Conservation (phyloP, 192 early-diverging fungal species). For the Linnemannia schmuckeri region DNA sequence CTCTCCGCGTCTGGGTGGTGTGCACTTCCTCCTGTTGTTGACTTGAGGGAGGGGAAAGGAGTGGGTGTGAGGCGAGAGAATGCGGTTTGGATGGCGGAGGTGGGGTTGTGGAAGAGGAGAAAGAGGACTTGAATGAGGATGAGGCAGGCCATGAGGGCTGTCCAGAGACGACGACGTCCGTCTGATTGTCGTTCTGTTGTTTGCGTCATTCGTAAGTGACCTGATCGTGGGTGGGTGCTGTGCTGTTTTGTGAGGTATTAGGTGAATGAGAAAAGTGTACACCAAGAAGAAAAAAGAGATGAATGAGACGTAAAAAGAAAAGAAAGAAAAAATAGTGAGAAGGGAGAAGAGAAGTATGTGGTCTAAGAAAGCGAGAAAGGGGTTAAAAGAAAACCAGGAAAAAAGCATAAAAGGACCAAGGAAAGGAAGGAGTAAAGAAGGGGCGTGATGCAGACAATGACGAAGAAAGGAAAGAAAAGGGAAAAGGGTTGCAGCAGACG, state of each 20-base stretch:
- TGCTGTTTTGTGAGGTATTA: background rate
- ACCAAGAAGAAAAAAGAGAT: background rate
- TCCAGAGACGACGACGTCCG: background rate
- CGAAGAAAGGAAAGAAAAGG: background rate
- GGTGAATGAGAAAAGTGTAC: background rate
- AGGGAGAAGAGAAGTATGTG: background rate
- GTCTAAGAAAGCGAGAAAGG: background rate
- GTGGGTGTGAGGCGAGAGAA: background rate
- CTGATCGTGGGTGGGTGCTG: no score
- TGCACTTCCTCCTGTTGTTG: background rate
- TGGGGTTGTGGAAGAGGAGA: background rate
- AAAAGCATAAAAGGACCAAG: background rate
- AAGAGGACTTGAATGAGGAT: background rate
- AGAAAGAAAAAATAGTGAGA: background rate
- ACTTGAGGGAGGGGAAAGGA: background rate
- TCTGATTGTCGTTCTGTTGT: background rate
- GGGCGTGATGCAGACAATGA: no score
- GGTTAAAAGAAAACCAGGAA: background rate
- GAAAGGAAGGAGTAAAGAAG: background rate
- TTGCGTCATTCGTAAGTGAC: background rate
- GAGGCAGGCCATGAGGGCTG: background rate
- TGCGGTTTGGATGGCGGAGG: slow-evolving; percentile 11
- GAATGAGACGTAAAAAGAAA: background rate
- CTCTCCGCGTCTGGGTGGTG: background rate
- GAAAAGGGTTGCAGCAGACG: no score